Percentiles rank a stretch among this genome's conserved stretches.
Evolutionary conservation across 257 asterid genomes (phyloP).

Genomic region (Nicotiana otophora): DNA sequence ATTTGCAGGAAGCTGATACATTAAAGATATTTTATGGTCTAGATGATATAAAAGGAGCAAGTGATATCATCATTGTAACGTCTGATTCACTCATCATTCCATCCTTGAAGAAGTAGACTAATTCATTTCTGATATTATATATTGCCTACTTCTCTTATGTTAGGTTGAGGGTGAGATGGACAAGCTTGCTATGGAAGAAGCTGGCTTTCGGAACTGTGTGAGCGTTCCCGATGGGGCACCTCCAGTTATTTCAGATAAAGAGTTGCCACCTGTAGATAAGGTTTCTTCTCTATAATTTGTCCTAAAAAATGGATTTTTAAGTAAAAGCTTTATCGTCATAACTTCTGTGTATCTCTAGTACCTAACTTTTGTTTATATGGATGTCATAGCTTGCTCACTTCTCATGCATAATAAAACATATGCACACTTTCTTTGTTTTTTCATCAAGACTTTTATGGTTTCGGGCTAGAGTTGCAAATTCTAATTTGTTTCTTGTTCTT

Average conservation of each 20-base stretch:
- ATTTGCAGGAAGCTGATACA: constrained; percentile 69
- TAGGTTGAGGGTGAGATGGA: constrained; percentile 99
- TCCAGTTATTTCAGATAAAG: constrained; percentile 63
- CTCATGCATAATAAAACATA: constrained; percentile 1
- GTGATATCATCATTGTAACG: constrained; percentile 81
- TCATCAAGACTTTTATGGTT: background rate
- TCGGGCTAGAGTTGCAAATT: background rate
- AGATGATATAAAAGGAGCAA: constrained; percentile 79
- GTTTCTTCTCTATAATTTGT: constrained; percentile 27
- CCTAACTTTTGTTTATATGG: background rate
- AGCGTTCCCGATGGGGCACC: constrained; percentile 99
- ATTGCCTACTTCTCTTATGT: constrained; percentile 9
- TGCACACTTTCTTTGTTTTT: background rate
- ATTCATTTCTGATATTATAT: constrained; percentile 15
- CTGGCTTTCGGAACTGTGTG: constrained; percentile 88
- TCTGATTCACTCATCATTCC: constrained; percentile 1
- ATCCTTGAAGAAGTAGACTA: background rate
- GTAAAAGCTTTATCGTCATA: constrained; percentile 1
- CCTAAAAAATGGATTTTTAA: background rate
- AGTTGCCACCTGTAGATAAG: constrained; percentile 62
- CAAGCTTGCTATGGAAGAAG: constrained; percentile 99
- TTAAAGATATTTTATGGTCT: constrained; percentile 85
- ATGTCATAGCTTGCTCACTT: background rate
- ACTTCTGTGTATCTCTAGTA: background rate
- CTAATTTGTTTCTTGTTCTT: background rate